phyloP scores from a whole-genome alignment of 2,329 filamentous ascomycete genomes.

The Calonectria multiphialidica region DNA sequence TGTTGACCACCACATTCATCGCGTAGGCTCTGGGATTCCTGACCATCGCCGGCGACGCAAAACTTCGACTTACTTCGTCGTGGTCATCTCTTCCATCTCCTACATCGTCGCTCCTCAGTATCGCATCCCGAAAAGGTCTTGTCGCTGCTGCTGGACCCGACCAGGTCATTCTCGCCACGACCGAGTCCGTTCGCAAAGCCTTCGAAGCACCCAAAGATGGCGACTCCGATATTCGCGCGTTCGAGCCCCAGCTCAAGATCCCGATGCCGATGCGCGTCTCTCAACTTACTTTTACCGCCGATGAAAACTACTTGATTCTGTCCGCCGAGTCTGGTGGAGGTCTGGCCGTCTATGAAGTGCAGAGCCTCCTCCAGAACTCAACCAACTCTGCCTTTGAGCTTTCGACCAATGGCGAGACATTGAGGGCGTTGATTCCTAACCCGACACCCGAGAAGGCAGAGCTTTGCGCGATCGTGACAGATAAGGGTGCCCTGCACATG shows the following conservation, averaged over 20 bases:
- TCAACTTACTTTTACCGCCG: slow-evolving; percentile 91
- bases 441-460: slow-evolving; percentile 80
- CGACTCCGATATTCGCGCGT: slow-evolving; percentile 75
- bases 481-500: slow-evolving; percentile 84
- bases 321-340: slow-evolving; percentile 86
- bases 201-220: slow-evolving; percentile 72
- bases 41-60: slow-evolving; percentile 82
- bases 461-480: slow-evolving; percentile 84
- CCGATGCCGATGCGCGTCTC: slow-evolving; percentile 81
- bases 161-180: slow-evolving; percentile 79
- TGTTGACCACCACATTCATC: slow-evolving; percentile 37
- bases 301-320: slow-evolving; percentile 86
- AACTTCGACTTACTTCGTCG: slow-evolving; percentile 81
- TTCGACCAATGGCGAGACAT: slow-evolving; percentile 77
- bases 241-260: slow-evolving; percentile 80
- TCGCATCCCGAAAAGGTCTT: slow-evolving; percentile 84
- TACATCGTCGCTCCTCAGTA: slow-evolving; percentile 84
- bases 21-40: slow-evolving; percentile 81
- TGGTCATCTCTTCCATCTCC: slow-evolving; percentile 84
- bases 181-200: slow-evolving; percentile 81
- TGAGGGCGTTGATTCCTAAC: slow-evolving; percentile 84
- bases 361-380: slow-evolving; percentile 74
- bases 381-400: slow-evolving; percentile 81
- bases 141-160: slow-evolving; percentile 91
- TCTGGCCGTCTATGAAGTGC: slow-evolving; percentile 84